Percentiles rank a stretch among this genome's conserved stretches.
phyloP scores from a whole-genome alignment of 768 basidiomycete species.

The Trametes gibbosa region DNA sequence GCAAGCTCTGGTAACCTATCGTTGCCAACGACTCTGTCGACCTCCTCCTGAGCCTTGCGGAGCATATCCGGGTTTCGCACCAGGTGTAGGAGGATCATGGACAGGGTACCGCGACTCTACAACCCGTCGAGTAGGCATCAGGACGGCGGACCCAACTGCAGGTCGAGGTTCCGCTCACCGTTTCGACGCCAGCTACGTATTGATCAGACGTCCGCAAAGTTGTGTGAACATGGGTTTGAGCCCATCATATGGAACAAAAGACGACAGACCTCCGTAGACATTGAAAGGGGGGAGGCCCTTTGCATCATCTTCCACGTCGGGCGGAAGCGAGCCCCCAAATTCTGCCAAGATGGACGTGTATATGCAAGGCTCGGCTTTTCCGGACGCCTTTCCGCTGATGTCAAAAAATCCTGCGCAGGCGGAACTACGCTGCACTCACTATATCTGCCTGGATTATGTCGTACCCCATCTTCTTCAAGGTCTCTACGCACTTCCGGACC shows the following conservation, averaged over 20 bases:
- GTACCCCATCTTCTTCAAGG: background rate
- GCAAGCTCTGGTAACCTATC: conserved; percentile 37
- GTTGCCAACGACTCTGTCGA: conserved; percentile 38
- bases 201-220: background rate
- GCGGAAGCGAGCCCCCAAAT: background rate
- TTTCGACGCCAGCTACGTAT: background rate
- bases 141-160: background rate
- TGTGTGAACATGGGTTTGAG: background rate
- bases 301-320: background rate
- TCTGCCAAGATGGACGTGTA: background rate
- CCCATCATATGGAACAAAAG: background rate
- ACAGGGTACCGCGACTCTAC: conserved; percentile 39
- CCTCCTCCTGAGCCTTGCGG: conserved; percentile 39
- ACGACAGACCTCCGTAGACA: conserved; percentile 3
- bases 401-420: background rate
- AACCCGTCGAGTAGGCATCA: background rate
- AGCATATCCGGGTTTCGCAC: conserved; percentile 35
- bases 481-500: background rate
- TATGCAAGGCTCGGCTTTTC: background rate
- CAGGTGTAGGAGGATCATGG: conserved; percentile 39
- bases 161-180: background rate
- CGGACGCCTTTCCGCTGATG: background rate
- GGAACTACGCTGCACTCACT: background rate
- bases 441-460: background rate
- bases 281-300: background rate